Conservation (phyloP, 768 basidiomycete species). For the Butyriboletus loyo region DNA sequence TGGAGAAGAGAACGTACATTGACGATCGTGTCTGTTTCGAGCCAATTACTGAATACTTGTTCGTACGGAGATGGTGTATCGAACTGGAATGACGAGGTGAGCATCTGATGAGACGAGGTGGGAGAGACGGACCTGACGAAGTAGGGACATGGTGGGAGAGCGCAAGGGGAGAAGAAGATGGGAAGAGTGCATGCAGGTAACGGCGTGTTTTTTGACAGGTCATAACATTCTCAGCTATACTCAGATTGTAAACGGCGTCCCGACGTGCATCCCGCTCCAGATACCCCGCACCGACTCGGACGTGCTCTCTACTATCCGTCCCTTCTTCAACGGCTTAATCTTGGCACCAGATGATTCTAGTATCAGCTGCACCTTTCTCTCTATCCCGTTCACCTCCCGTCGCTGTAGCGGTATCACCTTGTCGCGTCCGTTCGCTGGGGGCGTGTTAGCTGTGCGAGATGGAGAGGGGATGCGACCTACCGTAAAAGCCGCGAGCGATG, state of each 20-base stretch:
- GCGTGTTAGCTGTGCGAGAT: conserved; percentile 10
- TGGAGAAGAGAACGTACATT: conserved; percentile 17
- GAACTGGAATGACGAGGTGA: not conserved
- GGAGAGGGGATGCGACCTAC: conserved; percentile 36
- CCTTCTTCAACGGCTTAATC: conserved; percentile 72
- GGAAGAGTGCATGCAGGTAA: conserved; percentile 25
- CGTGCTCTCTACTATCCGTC: conserved; percentile 66
- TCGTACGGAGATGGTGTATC: conserved; percentile 1
- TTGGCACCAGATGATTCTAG: conserved; percentile 86
- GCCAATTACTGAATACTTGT: conserved; percentile 13
- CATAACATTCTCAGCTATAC: conserved; percentile 8
- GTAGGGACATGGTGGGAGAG: not conserved
- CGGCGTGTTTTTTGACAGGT: conserved; percentile 33
- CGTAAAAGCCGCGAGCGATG: conserved; percentile 79
- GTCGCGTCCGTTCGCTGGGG: conserved; percentile 79
- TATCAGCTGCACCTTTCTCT: conserved; percentile 76
- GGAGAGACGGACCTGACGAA: not conserved
- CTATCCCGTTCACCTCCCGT: conserved; percentile 70
- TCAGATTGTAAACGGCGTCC: conserved; percentile 58
- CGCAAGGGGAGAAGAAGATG: conserved; percentile 1
- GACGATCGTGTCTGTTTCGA: conserved; percentile 23
- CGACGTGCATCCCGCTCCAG: conserved; percentile 86
- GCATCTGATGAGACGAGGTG: not conserved
- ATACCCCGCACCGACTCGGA: conserved; percentile 83
- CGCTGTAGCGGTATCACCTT: conserved; percentile 83